These are phyloP conservation scores for Pistacia integerrima DNA, from an alignment of 345 rosid species.

Conservation along the genomic window DNA sequence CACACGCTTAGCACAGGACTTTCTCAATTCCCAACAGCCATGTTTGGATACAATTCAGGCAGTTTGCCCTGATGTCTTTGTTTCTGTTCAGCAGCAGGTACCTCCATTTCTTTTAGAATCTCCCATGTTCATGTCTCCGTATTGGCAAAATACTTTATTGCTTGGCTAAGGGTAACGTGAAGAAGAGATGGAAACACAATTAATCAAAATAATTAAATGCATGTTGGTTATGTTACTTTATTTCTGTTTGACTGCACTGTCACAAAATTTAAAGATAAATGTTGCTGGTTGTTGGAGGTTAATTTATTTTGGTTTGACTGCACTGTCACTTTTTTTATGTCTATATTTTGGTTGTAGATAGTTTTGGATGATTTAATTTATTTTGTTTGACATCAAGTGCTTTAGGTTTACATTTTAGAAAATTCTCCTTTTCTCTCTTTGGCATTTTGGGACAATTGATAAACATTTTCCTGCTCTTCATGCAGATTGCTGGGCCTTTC, in stretches of 20 bases:
- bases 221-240: not conserved
- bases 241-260: not conserved
- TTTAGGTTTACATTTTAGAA: too few species aligned
- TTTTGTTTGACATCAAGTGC: not conserved
- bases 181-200: not conserved
- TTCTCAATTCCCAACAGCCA: constrained; percentile 64
- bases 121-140: not conserved
- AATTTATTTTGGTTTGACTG: too few species aligned
- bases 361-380: too few species aligned
- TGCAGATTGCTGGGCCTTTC: constrained; percentile 92
- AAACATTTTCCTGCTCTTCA: constrained; percentile 2
- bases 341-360: not conserved
- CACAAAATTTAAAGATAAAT: not conserved
- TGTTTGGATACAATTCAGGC: constrained; percentile 52
- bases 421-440: too few species aligned
- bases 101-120: constrained; percentile 9
- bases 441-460: not conserved
- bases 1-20: constrained; percentile 56
- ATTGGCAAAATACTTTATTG: not conserved
- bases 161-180: not conserved
- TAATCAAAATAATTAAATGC: not conserved
- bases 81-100: constrained; percentile 97
- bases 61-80: constrained; percentile 58
- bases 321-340: too few species aligned
- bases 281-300: not conserved